Evolutionary conservation across 164 flowering plant genomes (phyloP).

Genomic region (Umbellularia californica): DNA sequence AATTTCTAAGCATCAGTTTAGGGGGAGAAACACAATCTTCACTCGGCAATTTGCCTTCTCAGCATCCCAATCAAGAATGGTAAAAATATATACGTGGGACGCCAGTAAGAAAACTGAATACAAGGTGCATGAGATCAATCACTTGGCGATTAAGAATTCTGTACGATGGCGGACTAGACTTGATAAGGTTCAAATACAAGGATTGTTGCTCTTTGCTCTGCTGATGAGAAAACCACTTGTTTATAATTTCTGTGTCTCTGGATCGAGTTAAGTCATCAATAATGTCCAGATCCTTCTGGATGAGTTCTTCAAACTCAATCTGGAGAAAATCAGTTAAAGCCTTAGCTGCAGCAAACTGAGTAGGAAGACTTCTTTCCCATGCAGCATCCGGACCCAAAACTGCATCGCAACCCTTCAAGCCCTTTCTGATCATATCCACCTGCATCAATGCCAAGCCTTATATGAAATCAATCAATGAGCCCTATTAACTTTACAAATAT

Average conservation of each 20-base stretch:
- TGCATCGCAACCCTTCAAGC: conserved; percentile 37
- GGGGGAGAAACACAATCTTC: no score
- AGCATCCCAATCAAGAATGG: neutral
- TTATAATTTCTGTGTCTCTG: conserved; percentile 19
- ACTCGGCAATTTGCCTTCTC: no score
- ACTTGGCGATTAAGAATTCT: neutral
- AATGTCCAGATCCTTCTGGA: conserved; percentile 16
- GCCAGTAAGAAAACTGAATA: neutral
- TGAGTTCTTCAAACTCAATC: conserved; percentile 30
- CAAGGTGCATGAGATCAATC: neutral
- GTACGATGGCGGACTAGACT: no score
- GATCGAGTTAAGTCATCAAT: conserved; percentile 13
- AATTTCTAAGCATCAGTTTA: neutral
- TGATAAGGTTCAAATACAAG: conserved; percentile 14
- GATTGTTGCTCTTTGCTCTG: conserved; percentile 53
- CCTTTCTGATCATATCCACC: conserved; percentile 44
- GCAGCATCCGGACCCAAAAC: conserved; percentile 21
- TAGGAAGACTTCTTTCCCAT: conserved; percentile 25
- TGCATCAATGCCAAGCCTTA: conserved; percentile 54
- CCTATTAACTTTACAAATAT: no score
- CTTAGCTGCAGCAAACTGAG: conserved; percentile 43
- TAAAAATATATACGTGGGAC: neutral
- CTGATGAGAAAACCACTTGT: conserved; percentile 45
- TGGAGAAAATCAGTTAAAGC: conserved; percentile 45
- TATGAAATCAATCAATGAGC: no score